Evolutionary conservation across 2,329 filamentous ascomycete species (phyloP).

Genomic region (Fusarium sp.): DNA sequence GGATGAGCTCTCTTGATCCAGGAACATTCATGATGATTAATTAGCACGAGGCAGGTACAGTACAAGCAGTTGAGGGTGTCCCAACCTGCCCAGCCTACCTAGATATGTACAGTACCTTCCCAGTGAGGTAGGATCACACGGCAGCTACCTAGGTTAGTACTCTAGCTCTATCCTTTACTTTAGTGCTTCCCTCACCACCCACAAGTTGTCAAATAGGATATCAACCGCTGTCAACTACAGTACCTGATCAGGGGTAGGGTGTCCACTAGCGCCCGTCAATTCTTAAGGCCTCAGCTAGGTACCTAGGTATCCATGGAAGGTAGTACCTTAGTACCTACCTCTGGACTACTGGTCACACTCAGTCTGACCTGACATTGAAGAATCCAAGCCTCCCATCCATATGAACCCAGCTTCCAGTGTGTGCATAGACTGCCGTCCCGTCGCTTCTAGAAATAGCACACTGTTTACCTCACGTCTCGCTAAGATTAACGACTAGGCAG

Average conservation of each 20-base stretch:
- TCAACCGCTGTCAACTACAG: conserved; percentile 28
- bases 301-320: not conserved
- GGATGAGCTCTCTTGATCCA: conserved; percentile 11
- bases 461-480: conserved; percentile 15
- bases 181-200: conserved; percentile 10
- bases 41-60: not conserved
- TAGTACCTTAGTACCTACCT: no score
- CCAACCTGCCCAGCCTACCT: not conserved
- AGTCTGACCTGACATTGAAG: not conserved
- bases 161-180: conserved; percentile 17
- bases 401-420: not conserved
- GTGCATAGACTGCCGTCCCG: not conserved
- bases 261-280: conserved; percentile 10
- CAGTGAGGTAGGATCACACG: not conserved
- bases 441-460: conserved; percentile 16
- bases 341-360: not conserved
- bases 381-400: not conserved
- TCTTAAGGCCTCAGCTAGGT: conserved; percentile 2
- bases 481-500: conserved; percentile 27
- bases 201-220: conserved; percentile 21
- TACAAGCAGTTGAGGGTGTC: not conserved
- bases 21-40: conserved; percentile 18
- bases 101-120: not conserved
- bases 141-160: conserved; percentile 2
- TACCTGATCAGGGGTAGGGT: conserved; percentile 16